Evolutionary conservation across 2,329 filamentous ascomycete genomes (phyloP), one percentile per base, ranked within the genome.

Genomic region (Paecilomyces fulvus): DNA sequence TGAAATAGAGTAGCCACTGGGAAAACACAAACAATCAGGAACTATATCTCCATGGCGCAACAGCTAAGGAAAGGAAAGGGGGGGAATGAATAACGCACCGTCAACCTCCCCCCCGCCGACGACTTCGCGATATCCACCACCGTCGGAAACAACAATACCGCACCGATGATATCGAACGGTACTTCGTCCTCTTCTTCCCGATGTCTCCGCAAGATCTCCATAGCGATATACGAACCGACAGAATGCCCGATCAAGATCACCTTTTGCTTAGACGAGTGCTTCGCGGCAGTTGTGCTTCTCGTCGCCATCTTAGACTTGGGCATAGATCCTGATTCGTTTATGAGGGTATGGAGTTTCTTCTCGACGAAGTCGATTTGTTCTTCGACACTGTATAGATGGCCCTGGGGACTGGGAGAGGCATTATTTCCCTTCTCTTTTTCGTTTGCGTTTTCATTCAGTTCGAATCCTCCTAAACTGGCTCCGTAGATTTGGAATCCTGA

Each of bases 241-340:
- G 87, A 90, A 70, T 92, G 88, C 3, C 87, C 88, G 52, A 88
- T 80, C 14, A 92, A 73, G 7, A 90, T 77, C 17, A 90, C 80
- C 52, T 73, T 72, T 4, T 69, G 61, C 49, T 51, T 56, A 51
- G 46, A 30, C 31, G 14, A 43, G 37, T 48, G 51, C 51, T 52
- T 48, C 28, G 37, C 51, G 33, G 51, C 55, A 25, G 10, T 23
- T 7, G 7, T 37, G 12, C 7, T 53, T 2, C 33, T 3, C 43
- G 50, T 52, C n/a, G 12, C 12, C 14, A 17, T 23, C 6, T 52
- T 25, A 55, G 3, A 17, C 37, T 43, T n/a, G 7, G n/a, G 2
- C n/a, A 20, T 9, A 43, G 37, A 43, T n/a, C 2, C 37, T 9
- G 37, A 43, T 17, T 17, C 37, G 1, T 52, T 31, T 52, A 79